Conservation (phyloP, 345 rosid genomes). For the Citrus glauca region DNA sequence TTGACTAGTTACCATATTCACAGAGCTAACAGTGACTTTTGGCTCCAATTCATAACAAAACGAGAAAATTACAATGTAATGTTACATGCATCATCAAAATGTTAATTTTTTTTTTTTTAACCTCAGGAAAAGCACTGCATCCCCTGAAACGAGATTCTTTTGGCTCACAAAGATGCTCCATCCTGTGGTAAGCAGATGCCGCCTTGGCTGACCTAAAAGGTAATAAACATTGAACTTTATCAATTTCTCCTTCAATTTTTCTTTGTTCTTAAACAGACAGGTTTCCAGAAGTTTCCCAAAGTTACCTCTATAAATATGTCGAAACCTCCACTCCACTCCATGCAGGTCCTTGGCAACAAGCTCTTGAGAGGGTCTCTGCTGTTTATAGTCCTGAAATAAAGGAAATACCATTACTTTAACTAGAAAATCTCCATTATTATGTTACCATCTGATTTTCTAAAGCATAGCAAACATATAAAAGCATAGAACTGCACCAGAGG, state of each 20-base stretch:
- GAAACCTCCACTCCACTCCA: constrained; percentile 85
- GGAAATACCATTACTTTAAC: not conserved
- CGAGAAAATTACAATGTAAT: not conserved
- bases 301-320: constrained; percentile 85
- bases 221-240: constrained; percentile 13
- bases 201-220: constrained; percentile 87
- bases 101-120: constrained; percentile 18
- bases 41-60: not conserved
- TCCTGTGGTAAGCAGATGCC: constrained; percentile 96
- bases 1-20: not conserved
- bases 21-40: not conserved
- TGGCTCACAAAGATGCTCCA: constrained; percentile 95
- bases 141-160: constrained; percentile 89
- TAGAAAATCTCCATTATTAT: not conserved
- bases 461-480: not conserved
- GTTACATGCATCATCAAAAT: not conserved
- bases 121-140: constrained; percentile 92
- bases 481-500: constrained; percentile 48
- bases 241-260: constrained; percentile 4
- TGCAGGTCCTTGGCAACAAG: constrained; percentile 86
- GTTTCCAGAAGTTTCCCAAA: not conserved
- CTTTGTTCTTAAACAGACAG: not conserved
- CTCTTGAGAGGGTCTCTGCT: constrained; percentile 90
- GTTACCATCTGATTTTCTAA: not conserved
- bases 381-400: constrained; percentile 66